phyloP scores from a whole-genome alignment of 1,284 basidiomycete species.

The Malassezia cuniculi region DNA sequence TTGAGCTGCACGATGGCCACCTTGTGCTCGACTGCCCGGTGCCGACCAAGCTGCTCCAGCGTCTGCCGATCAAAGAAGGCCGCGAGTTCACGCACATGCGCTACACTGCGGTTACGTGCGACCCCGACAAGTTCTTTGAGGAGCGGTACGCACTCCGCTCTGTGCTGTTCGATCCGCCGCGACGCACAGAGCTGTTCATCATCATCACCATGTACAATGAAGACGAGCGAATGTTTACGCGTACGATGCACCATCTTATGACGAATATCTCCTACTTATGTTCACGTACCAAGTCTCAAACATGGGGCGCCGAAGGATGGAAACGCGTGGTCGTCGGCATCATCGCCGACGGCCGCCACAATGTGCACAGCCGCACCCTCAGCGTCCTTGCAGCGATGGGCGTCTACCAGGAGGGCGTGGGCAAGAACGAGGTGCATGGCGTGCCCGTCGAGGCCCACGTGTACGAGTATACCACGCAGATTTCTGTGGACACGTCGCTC shows the following conservation, averaged over 20 bases:
- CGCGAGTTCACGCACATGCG: conserved; percentile 65
- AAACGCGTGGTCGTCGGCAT: conserved; percentile 62
- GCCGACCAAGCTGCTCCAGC: conserved; percentile 46
- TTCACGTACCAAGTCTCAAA: conserved; percentile 78
- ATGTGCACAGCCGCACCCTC: conserved; percentile 80
- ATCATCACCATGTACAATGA: conserved; percentile 82
- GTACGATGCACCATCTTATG: conserved; percentile 94
- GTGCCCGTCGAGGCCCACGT: conserved; percentile 81
- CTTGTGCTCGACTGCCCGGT: conserved; percentile 45
- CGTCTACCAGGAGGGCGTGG: conserved; percentile 57
- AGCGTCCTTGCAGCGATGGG: conserved; percentile 58
- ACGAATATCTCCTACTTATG: conserved; percentile 53
- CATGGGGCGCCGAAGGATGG: conserved; percentile 93
- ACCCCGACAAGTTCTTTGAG: conserved; percentile 74
- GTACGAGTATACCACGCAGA: conserved; percentile 88
- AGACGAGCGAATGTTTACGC: conserved; percentile 79
- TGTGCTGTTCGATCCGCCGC: conserved; percentile 54
- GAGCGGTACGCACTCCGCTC: conserved; percentile 75
- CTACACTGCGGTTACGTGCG: conserved; percentile 40
- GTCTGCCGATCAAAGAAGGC: conserved; percentile 10
- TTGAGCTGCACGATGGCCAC: conserved; percentile 44
- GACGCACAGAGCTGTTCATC: conserved; percentile 73
- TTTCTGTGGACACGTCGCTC: conserved; percentile 71
- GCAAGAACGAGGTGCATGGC: conserved; percentile 78
- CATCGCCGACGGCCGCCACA: conserved; percentile 83